Evolutionary conservation across 306 rosid species (phyloP).

Genomic region (Phaseolus lunatus): DNA sequence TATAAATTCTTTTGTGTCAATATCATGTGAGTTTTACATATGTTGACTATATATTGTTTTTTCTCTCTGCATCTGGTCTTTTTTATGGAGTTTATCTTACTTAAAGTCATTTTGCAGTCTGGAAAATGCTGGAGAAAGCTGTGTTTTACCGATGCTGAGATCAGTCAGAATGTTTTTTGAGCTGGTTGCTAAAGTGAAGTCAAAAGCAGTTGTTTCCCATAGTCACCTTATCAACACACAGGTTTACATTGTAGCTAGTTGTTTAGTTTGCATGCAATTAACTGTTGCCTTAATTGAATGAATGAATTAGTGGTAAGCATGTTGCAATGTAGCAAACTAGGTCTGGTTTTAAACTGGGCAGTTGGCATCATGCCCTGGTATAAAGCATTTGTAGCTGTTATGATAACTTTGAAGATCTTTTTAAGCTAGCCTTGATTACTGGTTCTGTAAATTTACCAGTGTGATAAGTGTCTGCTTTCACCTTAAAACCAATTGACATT

Average conservation of each 20-base stretch:
- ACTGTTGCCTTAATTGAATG: constrained; percentile 14
- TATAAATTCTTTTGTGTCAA: background rate
- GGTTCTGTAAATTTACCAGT: background rate
- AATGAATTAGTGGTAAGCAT: constrained; percentile 32
- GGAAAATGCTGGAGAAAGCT: constrained; percentile 94
- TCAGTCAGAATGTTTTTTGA: constrained; percentile 76
- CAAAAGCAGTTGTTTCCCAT: constrained; percentile 54
- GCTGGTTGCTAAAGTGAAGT: constrained; percentile 62
- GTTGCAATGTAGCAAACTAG: constrained; percentile 26
- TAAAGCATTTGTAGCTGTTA: background rate
- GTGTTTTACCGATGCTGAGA: constrained; percentile 86
- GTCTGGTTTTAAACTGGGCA: constrained; percentile 3
- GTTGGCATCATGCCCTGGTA: background rate
- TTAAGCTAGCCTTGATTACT: constrained; percentile 26
- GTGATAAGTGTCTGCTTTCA: no score
- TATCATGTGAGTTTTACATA: background rate
- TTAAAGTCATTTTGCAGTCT: constrained; percentile 66
- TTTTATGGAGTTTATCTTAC: constrained; percentile 35
- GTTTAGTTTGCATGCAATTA: constrained; percentile 19
- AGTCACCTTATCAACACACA: constrained; percentile 62
- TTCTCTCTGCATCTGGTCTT: constrained; percentile 1
- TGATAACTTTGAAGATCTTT: constrained; percentile 14
- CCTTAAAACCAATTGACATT: no score
- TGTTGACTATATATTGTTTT: constrained; percentile 23
- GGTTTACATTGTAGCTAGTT: constrained; percentile 57